These are phyloP conservation scores for Aotearoamyces nothofagi DNA, from an alignment of 2,329 filamentous ascomycete genomes.

Conservation along the genomic window DNA sequence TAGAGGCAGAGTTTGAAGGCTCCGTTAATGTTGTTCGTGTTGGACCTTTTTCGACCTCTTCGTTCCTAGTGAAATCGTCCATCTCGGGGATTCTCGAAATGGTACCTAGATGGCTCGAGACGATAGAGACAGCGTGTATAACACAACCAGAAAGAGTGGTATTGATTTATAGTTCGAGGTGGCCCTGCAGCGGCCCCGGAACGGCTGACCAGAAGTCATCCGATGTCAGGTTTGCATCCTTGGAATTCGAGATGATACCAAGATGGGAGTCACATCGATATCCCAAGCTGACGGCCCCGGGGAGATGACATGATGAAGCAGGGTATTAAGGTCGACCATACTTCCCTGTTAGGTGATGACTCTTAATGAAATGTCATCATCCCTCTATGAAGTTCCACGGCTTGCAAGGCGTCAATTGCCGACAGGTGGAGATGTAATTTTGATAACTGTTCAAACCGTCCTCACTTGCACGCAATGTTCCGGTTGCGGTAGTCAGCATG, in stretches of 20 bases:
- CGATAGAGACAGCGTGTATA: conserved; percentile 2
- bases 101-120: conserved; percentile 3
- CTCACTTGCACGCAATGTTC: not conserved
- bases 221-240: conserved; percentile 3
- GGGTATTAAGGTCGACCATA: not conserved
- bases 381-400: not conserved
- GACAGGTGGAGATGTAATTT: conserved; percentile 1
- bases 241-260: conserved; percentile 1
- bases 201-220: conserved; percentile 3
- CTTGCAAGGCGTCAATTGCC: not conserved
- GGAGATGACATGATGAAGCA: not conserved
- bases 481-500: not conserved
- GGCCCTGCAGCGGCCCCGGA: conserved; percentile 2
- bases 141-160: conserved; percentile 1
- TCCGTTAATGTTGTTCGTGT: conserved; percentile 2
- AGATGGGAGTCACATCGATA: conserved; percentile 1
- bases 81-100: conserved; percentile 2
- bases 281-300: not conserved
- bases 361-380: not conserved
- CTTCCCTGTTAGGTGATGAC: conserved; percentile 1
- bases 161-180: conserved; percentile 1
- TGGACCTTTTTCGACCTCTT: conserved; percentile 1
- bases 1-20: conserved; percentile 2
- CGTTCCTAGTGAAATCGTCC: conserved; percentile 1
- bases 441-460: conserved; percentile 1